Conservation (phyloP, 768 basidiomycete species). For the Russula sp. region DNA sequence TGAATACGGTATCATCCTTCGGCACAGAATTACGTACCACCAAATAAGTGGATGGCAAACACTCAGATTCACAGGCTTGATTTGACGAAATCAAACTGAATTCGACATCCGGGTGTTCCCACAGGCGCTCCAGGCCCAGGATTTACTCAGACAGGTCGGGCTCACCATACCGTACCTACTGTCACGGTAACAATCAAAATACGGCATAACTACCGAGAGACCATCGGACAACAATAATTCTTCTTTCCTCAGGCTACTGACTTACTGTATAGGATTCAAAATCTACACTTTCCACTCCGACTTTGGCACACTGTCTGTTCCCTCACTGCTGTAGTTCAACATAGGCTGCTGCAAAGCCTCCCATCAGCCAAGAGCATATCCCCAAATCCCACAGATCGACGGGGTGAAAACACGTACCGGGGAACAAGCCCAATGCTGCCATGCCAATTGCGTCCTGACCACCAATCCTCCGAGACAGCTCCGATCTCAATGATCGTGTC, state of each 20-base stretch:
- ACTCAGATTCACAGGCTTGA: too few species aligned
- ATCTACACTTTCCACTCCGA: neutral
- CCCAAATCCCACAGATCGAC: neutral
- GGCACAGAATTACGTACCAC: too few species aligned
- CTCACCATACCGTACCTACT: too few species aligned
- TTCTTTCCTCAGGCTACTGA: neutral
- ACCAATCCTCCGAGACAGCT: conserved; percentile 81
- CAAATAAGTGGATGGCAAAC: too few species aligned
- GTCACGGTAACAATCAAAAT: too few species aligned
- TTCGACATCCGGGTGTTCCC: too few species aligned
- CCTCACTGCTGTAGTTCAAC: conserved; percentile 26
- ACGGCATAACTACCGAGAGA: neutral
- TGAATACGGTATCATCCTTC: too few species aligned
- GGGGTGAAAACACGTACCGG: conserved; percentile 42
- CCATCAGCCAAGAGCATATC: neutral
- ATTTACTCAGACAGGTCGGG: too few species aligned
- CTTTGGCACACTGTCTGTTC: conserved; percentile 18
- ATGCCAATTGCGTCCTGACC: conserved; percentile 57
- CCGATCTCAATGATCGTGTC: conserved; percentile 76
- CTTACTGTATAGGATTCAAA: neutral
- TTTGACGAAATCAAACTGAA: too few species aligned
- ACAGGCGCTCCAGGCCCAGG: too few species aligned
- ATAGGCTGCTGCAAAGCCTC: conserved; percentile 8
- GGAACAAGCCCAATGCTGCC: conserved; percentile 65
- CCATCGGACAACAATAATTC: neutral